phyloP scores from a whole-genome alignment of 176 grass and related monocot genomes.

The Carex kokanica region DNA sequence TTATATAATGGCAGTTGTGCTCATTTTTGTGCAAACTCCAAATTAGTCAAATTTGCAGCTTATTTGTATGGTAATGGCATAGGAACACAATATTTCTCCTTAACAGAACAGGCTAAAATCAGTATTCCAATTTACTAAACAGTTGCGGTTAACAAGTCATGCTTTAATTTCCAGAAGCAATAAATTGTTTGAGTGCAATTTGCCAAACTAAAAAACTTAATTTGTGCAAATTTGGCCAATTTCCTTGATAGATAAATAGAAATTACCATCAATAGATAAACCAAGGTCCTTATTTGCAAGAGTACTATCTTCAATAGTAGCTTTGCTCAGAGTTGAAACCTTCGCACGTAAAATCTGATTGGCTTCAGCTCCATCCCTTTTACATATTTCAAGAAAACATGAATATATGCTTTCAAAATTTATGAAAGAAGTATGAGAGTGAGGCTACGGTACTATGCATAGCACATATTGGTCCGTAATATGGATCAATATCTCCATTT shows the following conservation, averaged over 20 bases:
- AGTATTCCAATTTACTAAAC: slow-evolving; percentile 22
- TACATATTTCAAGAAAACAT: slow-evolving; percentile 24
- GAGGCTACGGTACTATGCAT: too few relatives aligned
- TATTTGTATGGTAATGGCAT: neutral
- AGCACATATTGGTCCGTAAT: too few relatives aligned
- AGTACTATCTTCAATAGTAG: slow-evolving; percentile 46
- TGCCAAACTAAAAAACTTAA: neutral
- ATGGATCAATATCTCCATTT: too few relatives aligned
- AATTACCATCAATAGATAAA: slow-evolving; percentile 52
- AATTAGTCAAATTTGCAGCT: neutral
- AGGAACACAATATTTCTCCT: neutral
- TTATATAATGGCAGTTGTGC: neutral
- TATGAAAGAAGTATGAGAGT: neutral
- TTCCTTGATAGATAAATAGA: neutral
- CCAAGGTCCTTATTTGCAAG: slow-evolving; percentile 41
- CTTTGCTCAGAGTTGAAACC: slow-evolving; percentile 37
- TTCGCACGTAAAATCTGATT: slow-evolving; percentile 38
- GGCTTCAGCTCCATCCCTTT: slow-evolving; percentile 51
- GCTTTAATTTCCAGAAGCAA: neutral
- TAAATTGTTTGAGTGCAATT: neutral
- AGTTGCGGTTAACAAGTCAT: neutral
- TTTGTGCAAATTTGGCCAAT: neutral
- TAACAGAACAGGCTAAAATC: neutral
- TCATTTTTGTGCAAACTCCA: neutral
- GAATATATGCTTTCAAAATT: neutral